Evolutionary conservation across 2,329 filamentous ascomycete species (phyloP), one percentile per base, ranked within the genome.

Genomic region (Ilyonectria sp.): DNA sequence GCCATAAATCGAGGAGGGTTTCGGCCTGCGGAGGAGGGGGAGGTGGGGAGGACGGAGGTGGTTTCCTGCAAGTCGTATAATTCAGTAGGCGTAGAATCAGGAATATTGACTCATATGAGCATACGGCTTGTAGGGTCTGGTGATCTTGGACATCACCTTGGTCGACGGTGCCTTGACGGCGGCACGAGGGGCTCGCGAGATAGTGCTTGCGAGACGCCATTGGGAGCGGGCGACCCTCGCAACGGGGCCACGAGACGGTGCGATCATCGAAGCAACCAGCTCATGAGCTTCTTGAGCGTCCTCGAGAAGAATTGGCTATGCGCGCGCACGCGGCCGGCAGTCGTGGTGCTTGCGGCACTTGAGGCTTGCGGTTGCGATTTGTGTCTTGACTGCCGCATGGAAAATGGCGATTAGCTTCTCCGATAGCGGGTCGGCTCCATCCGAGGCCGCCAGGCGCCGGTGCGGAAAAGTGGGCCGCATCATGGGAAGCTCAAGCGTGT

Each of bases 1-100:
- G 79, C 79, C 71, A 81, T 64, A 82, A 74, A 60, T 74, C 71
- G 60, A 78, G 77, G 69, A 82, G 75, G 53, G 79, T 81, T 63
- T 81, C 77, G 60, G 71, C 68, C 60, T 75, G 64, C 13, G 70
- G 70, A 31, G 74, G 76, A 11, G 71, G 73, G 3, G 74, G 71
- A 37, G 74, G 68, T 1, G 67, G 68, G 8, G 66, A 23, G 13
- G 31, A 17, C 11, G 66, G 33, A 29, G 56, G 60, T 5, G 66
- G 15, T 67, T 73, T 74, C 26, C 74, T 75, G 59, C n/a, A 23
- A 23, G 26, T 9, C 7, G 35, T 31, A 40, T 8, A 13, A 10
- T 57, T 74, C 40, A 74, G 69, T 35, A 60, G 65, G 31, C 15
- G 2, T 29, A 11, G 13, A 23, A 60, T 37, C 43, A 26, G 9